These are phyloP conservation scores for Glycine latifolia DNA, from an alignment of 306 rosid species.

Conservation along the genomic window DNA sequence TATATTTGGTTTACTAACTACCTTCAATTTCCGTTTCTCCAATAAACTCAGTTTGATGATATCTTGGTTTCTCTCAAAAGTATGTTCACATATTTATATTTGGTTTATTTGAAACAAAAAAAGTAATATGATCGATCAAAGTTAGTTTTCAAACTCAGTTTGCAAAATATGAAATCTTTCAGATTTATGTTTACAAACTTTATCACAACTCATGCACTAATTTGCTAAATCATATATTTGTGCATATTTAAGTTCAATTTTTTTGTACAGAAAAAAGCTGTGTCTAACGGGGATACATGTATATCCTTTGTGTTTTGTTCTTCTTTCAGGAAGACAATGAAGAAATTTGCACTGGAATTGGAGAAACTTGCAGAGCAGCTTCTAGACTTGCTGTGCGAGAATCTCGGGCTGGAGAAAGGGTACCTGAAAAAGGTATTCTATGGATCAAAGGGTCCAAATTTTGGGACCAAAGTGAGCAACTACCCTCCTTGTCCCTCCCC, in stretches of 20 bases:
- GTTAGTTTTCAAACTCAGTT: too few relatives aligned
- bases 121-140: neutral
- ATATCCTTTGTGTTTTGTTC: neutral
- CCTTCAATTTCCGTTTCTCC: neutral
- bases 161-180: neutral
- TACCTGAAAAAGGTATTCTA: conserved; percentile 77
- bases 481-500: conserved; percentile 98
- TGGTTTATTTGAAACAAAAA: neutral
- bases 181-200: neutral
- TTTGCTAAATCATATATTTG: neutral
- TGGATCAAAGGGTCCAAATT: conserved; percentile 89
- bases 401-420: conserved; percentile 89
- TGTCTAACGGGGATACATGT: conserved; percentile 1
- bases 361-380: conserved; percentile 87
- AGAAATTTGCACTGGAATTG: conserved; percentile 66
- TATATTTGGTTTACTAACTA: neutral
- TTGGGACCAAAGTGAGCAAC: conserved; percentile 93
- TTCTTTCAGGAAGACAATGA: conserved; percentile 69
- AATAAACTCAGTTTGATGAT: neutral
- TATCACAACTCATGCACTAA: neutral
- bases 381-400: conserved; percentile 86
- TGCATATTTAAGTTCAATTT: neutral
- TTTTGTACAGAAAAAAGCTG: too few relatives aligned
- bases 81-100: neutral
- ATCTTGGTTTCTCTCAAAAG: neutral